Evolutionary conservation across 1,284 basidiomycete genomes (phyloP), one percentile per base, ranked within the genome.

Genomic region (Inonotus hispidus): DNA sequence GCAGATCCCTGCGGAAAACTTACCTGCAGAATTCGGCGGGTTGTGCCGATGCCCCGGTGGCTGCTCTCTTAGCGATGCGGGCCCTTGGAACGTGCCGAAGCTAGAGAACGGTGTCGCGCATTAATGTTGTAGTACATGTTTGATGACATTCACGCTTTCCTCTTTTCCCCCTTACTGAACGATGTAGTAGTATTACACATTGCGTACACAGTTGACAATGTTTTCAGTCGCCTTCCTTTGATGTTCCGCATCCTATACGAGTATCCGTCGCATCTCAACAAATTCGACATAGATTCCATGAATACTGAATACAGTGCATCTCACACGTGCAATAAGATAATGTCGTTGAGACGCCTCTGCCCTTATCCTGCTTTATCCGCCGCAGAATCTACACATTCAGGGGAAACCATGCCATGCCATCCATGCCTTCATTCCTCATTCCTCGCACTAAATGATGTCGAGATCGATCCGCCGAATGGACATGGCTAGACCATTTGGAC

Each of bases 11-110:
- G 76, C 76, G 16, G 89, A 93, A 74, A 92, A 90, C 74, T 74
- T 99, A 62, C 96, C 96, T 6, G 80, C 78, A 66, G 87, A 91
- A 67, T 85, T 97, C 70, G 95, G 96, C 14, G 96, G 96, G 2
- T 76, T 67, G 60, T 98, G 95, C 73, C 71, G 80, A 16, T 69
- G 65, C 66, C 45, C 70, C 0, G 91, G 85, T 4, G 91, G 94
- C 2, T 99, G 96, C 75, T 89, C 86, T 62, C 72, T 95, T 74
- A 91, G 89, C 68, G 93, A 99, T 74, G 90, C 85, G 0, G 96
- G 96, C 6, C 96, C 96, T 8, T 99, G 96, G 96, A 92, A 93
- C 72, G 14, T 41, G 7, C 13, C 23, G 25, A 37, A 32, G 35
- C 23, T 14, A 4, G 35, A 27, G 53, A 38, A 41, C 19, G 25